Evolutionary conservation across 495 filamentous ascomycete species (phyloP), one percentile per base, ranked within the genome.

Genomic region (Bacidia gigantensis): DNA sequence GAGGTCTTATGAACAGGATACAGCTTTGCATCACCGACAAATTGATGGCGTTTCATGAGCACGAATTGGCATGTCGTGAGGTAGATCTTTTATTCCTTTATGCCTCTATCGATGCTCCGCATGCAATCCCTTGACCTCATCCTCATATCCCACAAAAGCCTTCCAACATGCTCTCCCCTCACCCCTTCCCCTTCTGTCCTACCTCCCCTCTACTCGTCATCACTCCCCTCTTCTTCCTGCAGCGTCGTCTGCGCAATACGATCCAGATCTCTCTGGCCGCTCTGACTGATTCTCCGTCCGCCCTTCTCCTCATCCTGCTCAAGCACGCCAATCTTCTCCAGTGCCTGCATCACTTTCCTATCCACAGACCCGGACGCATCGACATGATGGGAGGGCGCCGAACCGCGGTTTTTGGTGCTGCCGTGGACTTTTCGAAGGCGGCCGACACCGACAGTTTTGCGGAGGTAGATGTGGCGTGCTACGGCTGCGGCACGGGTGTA

Each of bases 291-390:
- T 62, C 92, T 79, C 62, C 92, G 84, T 61, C 92, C 92, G 74
- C 92, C 92, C 79, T 90, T 92, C 49, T 95, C 90, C 79, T 93
- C 89, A 67, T 96, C 87, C 65, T 79, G 69, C 84, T 98, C 92
- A 50, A 98, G 73, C 61, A 98, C 87, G 69, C 89, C 89, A 68
- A 98, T 96, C 82, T 95, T 95, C 86, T 96, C 90, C 45, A 98
- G 81, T 50, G 88, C 77, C 81, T 96, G 90, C 69, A 95, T 75
- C 59, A 90, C 80, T 76, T 95, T 95, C 66, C 92, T 86, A 75
- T 98, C 92, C 58, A 98, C 90, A 66, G 79, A 81, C 64, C 92
- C 92, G 64, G 79, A 85, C 68, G 89, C 92, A 68, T 96, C 84
- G 66, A 95, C 88, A 79, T 98, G 92, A 72, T 96, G 84, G 49